phyloP scores from a whole-genome alignment of 441 rosid species.

The Geranium incanum region DNA sequence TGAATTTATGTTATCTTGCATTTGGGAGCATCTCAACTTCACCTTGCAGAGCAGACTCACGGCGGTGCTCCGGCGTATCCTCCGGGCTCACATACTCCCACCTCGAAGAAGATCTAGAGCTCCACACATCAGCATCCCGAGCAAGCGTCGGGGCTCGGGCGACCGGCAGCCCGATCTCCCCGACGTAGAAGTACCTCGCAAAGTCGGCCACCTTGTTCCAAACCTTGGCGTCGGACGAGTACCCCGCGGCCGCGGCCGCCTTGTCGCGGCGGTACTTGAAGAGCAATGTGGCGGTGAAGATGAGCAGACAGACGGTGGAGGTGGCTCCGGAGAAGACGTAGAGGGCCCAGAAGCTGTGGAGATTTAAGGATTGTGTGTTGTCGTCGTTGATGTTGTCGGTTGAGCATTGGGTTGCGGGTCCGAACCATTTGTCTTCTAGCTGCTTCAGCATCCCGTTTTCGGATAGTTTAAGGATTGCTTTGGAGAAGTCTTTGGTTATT shows the following conservation, averaged over 20 bases:
- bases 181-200: not conserved
- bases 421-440: conserved; percentile 30
- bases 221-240: not conserved
- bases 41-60: not conserved
- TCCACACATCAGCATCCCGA: not conserved
- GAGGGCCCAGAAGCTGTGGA: conserved; percentile 23
- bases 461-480: conserved; percentile 35
- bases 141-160: not conserved
- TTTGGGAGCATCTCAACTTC: not conserved
- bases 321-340: conserved; percentile 14
- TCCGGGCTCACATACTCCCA: conserved; percentile 2
- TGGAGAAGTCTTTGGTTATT: conserved; percentile 34
- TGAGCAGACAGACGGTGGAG: conserved; percentile 34
- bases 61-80: not conserved
- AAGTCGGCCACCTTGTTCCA: not conserved
- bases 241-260: not conserved
- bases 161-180: not conserved
- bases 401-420: not conserved
- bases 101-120: conserved; percentile 1
- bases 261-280: conserved; percentile 10
- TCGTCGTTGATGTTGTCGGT: not conserved
- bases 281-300: conserved; percentile 19
- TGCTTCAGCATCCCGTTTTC: conserved; percentile 29
- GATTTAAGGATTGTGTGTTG: conserved; percentile 1
- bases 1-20: not conserved